phyloP scores from a whole-genome alignment of 805 yeast genomes.

The Candida incommunis region DNA sequence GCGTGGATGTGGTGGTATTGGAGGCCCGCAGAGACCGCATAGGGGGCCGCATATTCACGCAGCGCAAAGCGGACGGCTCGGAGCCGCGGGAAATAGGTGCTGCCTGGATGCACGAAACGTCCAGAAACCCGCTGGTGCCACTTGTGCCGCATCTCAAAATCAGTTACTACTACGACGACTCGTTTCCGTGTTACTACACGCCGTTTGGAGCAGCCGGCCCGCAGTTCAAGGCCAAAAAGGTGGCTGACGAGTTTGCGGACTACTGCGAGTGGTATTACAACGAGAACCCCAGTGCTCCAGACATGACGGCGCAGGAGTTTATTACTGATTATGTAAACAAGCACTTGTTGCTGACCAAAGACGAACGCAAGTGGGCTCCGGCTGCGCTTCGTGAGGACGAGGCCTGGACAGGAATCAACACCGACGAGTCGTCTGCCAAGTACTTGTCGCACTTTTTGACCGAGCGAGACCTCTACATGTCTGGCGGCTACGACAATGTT shows the following conservation, averaged over 20 bases:
- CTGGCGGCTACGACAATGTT: slow-evolving; percentile 13
- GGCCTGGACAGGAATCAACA: slow-evolving; percentile 9
- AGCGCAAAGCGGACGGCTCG: slow-evolving; percentile 9
- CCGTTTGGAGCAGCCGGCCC: slow-evolving; percentile 11
- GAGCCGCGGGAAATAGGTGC: slow-evolving; percentile 60
- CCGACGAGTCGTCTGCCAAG: slow-evolving; percentile 9
- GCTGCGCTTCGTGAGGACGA: slow-evolving; percentile 12
- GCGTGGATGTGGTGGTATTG: slow-evolving; percentile 37
- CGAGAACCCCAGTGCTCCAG: slow-evolving; percentile 11
- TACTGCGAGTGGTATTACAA: slow-evolving; percentile 12
- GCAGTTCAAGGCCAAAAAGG: slow-evolving; percentile 14
- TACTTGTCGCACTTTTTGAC: slow-evolving; percentile 8
- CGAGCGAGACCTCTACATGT: slow-evolving; percentile 11
- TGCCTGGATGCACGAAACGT: slow-evolving; percentile 75
- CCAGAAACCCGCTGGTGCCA: slow-evolving; percentile 45
- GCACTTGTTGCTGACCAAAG: slow-evolving; percentile 9
- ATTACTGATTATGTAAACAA: slow-evolving; percentile 11
- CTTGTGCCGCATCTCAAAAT: slow-evolving; percentile 9
- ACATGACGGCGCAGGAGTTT: slow-evolving; percentile 13
- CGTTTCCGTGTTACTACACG: slow-evolving; percentile 11
- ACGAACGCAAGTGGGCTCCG: slow-evolving; percentile 12
- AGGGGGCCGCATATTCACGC: slow-evolving; percentile 55
- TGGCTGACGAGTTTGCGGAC: slow-evolving; percentile 13
- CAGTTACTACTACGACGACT: slow-evolving; percentile 13
- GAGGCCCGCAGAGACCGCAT: slow-evolving; percentile 49